Base-by-base conservation (phyloP, 371 early-diverging fungal genomes). In the Neoconidiobolus thromboides region DNA sequence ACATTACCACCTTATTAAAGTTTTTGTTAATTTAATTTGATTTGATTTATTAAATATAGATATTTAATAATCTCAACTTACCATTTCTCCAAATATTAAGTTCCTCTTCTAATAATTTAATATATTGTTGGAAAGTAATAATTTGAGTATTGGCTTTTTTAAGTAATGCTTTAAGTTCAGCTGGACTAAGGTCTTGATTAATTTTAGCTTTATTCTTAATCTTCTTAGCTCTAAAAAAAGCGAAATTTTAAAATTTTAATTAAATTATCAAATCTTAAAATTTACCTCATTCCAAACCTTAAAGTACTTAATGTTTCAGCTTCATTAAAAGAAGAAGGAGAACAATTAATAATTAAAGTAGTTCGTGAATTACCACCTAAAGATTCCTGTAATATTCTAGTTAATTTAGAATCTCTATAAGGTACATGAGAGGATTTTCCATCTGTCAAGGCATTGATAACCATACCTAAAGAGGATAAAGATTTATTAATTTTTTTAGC, bases 401-500 rank as follows among this genome's bases (percentile, higher is more conserved):
- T 99, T 58, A 99, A 75, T 73, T 98, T 98, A 50, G 89, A 89
- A 76, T 99, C 98, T 69, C 98, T 85, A 76, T 96, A 99, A 37
- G 98, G 97, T 65, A 99, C 79, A 69, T 97, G 97, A 37, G 86
- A 79, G 3, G 91, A 87, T 79, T 90, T 85, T 66, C 88, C 89
- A 61, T 89, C 89, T 2, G 91, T 90, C 60, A 99, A 76, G 15
- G 96, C 85, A 67, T 93, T 93, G 69, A 99, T 99, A 62, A 99
- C 99, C 89, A 93, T 99, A 54, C 99, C 98, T 12, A 99, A 77
- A 0, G 95, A 89, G 1, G 93, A 88, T 9, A 99, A 76, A 0
- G 96, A 96, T 74, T 91, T 96, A 79, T 99, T 99, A 74, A 99
- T 99, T 72, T 93, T 95, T 71, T 96, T 96, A 62, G 99, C 98